Evolutionary conservation across 176 grass and related monocot genomes (phyloP).

Genomic region (Oryza glumipatula): DNA sequence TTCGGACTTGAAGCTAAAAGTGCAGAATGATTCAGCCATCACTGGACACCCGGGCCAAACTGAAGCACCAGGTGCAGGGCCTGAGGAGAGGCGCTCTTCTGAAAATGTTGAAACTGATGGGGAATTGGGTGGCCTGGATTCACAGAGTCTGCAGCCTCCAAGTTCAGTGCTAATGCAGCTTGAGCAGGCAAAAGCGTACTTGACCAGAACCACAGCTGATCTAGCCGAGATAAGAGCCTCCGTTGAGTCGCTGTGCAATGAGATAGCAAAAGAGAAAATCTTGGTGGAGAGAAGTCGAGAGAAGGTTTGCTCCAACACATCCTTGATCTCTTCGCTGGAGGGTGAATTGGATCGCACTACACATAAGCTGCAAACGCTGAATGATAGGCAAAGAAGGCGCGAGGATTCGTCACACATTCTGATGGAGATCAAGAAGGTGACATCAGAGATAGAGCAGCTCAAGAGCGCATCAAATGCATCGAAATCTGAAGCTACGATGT

Average conservation of each 20-base stretch:
- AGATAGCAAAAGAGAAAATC: slow-evolving; percentile 64
- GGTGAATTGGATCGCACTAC: slow-evolving; percentile 54
- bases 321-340: slow-evolving; percentile 58
- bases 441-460: slow-evolving; percentile 64
- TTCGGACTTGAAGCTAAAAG: slow-evolving; percentile 62
- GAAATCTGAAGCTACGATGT: slow-evolving; percentile 56
- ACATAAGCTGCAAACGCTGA: slow-evolving; percentile 51
- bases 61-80: background rate
- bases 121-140: background rate
- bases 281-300: slow-evolving; percentile 54
- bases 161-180: slow-evolving; percentile 60
- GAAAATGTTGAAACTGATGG: background rate
- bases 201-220: slow-evolving; percentile 63
- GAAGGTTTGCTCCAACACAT: slow-evolving; percentile 53
- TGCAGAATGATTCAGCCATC: slow-evolving; percentile 45
- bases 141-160: slow-evolving; percentile 5
- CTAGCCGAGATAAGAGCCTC: slow-evolving; percentile 57
- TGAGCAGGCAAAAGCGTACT: slow-evolving; percentile 63
- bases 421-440: slow-evolving; percentile 68
- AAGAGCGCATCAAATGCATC: slow-evolving; percentile 50
- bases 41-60: slow-evolving; percentile 14
- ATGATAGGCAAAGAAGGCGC: slow-evolving; percentile 41
- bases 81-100: background rate
- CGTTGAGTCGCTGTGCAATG: slow-evolving; percentile 45
- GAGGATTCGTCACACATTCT: slow-evolving; percentile 45